Percentiles rank a stretch among this genome's conserved stretches.
Conservation (phyloP, 2,329 filamentous ascomycete genomes). For the Huntiella savannae region DNA sequence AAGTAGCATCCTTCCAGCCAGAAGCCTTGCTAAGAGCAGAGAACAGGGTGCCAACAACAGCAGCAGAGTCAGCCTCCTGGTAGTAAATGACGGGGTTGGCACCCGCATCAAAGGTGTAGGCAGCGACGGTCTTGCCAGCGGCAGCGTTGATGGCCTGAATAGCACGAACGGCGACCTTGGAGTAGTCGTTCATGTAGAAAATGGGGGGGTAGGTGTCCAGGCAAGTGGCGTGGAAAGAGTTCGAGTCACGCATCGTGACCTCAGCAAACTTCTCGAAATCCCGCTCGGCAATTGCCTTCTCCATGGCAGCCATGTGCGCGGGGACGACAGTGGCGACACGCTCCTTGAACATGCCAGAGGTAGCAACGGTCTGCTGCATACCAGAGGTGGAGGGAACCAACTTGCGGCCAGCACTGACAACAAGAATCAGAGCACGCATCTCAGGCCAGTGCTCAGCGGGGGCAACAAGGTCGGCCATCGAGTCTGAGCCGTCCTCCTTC, state of each 20-base stretch:
- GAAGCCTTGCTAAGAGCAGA: conserved; percentile 40
- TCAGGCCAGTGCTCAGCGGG: conserved; percentile 82
- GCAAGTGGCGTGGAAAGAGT: conserved; percentile 90
- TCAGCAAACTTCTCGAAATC: conserved; percentile 79
- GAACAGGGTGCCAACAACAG: conserved; percentile 64
- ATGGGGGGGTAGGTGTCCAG: conserved; percentile 93
- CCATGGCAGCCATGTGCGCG: conserved; percentile 65
- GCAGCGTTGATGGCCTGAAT: conserved; percentile 75
- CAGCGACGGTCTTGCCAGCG: conserved; percentile 63
- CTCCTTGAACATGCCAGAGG: conserved; percentile 68
- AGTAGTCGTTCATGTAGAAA: conserved; percentile 95
- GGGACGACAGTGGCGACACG: conserved; percentile 64
- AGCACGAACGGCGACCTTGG: conserved; percentile 64
- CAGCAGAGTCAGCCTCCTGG: conserved; percentile 53
- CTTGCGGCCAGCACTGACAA: conserved; percentile 88
- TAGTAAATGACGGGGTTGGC: conserved; percentile 97
- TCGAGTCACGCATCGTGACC: conserved; percentile 91
- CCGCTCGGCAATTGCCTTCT: conserved; percentile 53
- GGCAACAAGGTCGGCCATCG: conserved; percentile 71
- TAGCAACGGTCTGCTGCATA: conserved; percentile 93
- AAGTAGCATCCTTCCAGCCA: conserved; percentile 49
- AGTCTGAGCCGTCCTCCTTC: conserved; percentile 64
- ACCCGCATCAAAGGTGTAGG: conserved; percentile 94
- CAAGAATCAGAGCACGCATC: conserved; percentile 82
- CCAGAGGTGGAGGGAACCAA: conserved; percentile 80